These are phyloP conservation scores for Myxozyma geophila DNA, from an alignment of 805 yeast species.

Conservation along the genomic window DNA sequence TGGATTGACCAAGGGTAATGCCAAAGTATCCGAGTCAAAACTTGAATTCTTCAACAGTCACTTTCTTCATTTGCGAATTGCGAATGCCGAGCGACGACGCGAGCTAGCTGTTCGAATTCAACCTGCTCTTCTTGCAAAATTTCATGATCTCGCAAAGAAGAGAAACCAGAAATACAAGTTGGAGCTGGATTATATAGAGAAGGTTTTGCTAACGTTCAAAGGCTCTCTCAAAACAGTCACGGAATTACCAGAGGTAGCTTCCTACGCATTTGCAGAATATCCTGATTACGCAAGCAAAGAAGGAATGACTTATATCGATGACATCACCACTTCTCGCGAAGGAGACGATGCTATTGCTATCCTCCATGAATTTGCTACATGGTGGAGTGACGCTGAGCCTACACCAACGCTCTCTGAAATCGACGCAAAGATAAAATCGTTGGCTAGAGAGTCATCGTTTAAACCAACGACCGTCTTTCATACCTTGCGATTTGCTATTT, in stretches of 20 bases:
- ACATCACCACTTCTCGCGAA: constrained; percentile 2
- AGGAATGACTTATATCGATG: constrained; percentile 14
- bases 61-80: constrained; percentile 57
- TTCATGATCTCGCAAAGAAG: background rate
- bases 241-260: constrained; percentile 28
- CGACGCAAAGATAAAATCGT: constrained; percentile 7
- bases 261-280: constrained; percentile 12
- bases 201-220: constrained; percentile 20
- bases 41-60: constrained; percentile 76
- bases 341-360: constrained; percentile 13
- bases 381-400: constrained; percentile 13
- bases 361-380: constrained; percentile 11
- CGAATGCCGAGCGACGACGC: constrained; percentile 44
- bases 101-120: constrained; percentile 43
- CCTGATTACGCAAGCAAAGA: constrained; percentile 21
- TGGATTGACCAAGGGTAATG: constrained; percentile 88
- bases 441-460: background rate
- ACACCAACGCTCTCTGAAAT: background rate
- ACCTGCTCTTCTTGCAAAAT: background rate
- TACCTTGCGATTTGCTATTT: constrained; percentile 31
- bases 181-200: constrained; percentile 16
- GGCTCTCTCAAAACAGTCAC: constrained; percentile 16
- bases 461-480: constrained; percentile 22
- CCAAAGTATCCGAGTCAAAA: constrained; percentile 83
- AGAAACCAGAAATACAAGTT: constrained; percentile 9